A percentile compares a stretch with the other conserved stretches of the same genome.
phyloP scores from a whole-genome alignment of 2,329 filamentous ascomycete species.

The Acarospora socialis region DNA sequence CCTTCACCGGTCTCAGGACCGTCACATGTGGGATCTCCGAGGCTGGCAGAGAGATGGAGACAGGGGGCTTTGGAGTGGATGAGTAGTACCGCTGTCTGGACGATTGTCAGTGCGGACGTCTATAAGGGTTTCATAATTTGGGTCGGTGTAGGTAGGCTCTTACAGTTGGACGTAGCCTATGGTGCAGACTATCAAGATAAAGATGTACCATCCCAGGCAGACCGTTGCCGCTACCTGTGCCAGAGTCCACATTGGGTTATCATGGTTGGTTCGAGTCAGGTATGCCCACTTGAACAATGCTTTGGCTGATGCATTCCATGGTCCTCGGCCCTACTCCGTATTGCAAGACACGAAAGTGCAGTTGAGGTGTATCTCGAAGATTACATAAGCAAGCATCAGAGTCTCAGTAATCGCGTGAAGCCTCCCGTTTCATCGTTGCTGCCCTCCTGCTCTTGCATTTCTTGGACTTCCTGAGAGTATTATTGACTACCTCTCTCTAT shows the following conservation, averaged over 20 bases:
- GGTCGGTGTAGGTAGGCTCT: not conserved
- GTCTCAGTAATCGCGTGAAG: no score
- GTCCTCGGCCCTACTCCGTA: no score
- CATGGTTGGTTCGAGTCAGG: no score
- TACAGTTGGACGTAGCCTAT: conserved; percentile 49
- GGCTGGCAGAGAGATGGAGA: conserved; percentile 23
- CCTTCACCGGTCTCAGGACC: conserved; percentile 84
- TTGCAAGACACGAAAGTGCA: no score
- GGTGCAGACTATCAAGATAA: conserved; percentile 40
- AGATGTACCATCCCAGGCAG: conserved; percentile 42
- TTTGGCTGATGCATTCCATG: no score
- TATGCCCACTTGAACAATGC: no score
- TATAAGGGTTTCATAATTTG: not conserved
- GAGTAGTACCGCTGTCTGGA: conserved; percentile 42
- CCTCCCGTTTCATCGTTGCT: no score
- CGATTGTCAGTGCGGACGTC: conserved; percentile 10
- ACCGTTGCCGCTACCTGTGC: conserved; percentile 27
- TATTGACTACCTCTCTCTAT: no score
- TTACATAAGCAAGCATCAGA: no score
- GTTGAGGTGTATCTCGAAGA: no score
- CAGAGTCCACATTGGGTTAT: conserved; percentile 12
- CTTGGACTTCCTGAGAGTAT: no score
- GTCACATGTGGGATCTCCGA: conserved; percentile 64
- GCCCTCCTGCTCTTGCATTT: no score
- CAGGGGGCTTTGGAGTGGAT: conserved; percentile 28